Evolutionary conservation across 345 rosid species (phyloP), one percentile per base, ranked within the genome.

Genomic region (Populus pruinosa): DNA sequence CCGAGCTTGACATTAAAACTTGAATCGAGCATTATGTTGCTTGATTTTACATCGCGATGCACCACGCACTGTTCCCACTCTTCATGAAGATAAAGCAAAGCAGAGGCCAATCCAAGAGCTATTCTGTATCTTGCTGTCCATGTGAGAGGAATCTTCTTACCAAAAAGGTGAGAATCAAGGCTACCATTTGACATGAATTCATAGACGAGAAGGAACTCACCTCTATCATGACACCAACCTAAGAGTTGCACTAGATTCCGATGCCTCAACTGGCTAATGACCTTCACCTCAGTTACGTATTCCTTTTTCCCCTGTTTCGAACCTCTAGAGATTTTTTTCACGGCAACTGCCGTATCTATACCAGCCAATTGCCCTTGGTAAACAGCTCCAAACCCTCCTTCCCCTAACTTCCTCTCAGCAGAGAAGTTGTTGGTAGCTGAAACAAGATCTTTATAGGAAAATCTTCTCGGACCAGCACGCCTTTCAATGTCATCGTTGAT

Each of bases 101-200:
- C 70, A 67, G 70, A 67, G 70, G 70, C 47, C 44, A 67, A 36
- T 33, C n/a, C 70, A 36, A 35, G 41, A 18, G 44, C n/a, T 67
- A 67, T 36, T 36, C 13, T 67, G 70, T 67, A 67, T 36, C 70
- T 33, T 39, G 36, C 21, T 33, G 41, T 3, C 41, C 70, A 67
- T 4, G 47, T 67, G 3, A 67, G 70, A 33, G 44, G 25, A 17
- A 1, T 33, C 23, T 33, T 67, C 41, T 36, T 67, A 0, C 70
- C 70, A 67, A 67, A 67, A 33, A 67, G 70, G 70, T 67, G 70
- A 36, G 27, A 67, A 33, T 67, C 70, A 20, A 67, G 70, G 38
- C 44, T 67, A 2, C 70, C 44, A 17, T 67, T 67, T 67, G 47
- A 20, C n/a, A 67, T 33, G n/a, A 33, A 35, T 10, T 67, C 70